Evolutionary conservation across 805 yeast species (phyloP).

Genomic region (Myxozyma neotropica): DNA sequence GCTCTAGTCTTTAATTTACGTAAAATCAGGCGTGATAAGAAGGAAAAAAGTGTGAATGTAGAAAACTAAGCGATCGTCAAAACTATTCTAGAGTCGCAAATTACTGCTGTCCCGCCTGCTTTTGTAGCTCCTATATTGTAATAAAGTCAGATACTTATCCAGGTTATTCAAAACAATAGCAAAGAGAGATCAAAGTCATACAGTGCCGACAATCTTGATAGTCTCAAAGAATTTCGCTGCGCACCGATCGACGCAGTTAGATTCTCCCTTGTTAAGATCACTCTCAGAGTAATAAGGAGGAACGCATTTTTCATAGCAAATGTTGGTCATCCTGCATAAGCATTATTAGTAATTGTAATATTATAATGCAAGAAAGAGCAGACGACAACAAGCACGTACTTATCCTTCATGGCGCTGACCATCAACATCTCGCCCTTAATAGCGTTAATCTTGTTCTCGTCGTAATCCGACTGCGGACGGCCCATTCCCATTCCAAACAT

Average conservation of each 20-base stretch:
- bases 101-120: conserved; percentile 3
- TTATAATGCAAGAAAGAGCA: no score
- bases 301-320: conserved; percentile 63
- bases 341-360: no score
- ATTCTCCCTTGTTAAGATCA: conserved; percentile 83
- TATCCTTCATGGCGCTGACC: conserved; percentile 30
- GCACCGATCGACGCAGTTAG: conserved; percentile 81
- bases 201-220: conserved; percentile 27
- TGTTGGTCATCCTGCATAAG: conserved; percentile 1
- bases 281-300: conserved; percentile 83
- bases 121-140: conserved; percentile 3
- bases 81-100: no score
- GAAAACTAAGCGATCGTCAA: no score
- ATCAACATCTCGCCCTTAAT: conserved; percentile 32
- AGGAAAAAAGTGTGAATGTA: no score
- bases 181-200: conserved; percentile 6
- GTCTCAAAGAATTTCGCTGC: conserved; percentile 73
- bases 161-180: neutral
- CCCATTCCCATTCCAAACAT: conserved; percentile 36
- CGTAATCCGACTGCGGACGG: conserved; percentile 26
- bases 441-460: conserved; percentile 29
- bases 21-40: no score
- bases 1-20: no score
- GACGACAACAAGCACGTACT: conserved; percentile 10
- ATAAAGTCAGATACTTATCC: neutral